These are phyloP conservation scores for Xylariomycetidae sp. DNA, from an alignment of 2,329 filamentous ascomycete species.

Conservation along the genomic window DNA sequence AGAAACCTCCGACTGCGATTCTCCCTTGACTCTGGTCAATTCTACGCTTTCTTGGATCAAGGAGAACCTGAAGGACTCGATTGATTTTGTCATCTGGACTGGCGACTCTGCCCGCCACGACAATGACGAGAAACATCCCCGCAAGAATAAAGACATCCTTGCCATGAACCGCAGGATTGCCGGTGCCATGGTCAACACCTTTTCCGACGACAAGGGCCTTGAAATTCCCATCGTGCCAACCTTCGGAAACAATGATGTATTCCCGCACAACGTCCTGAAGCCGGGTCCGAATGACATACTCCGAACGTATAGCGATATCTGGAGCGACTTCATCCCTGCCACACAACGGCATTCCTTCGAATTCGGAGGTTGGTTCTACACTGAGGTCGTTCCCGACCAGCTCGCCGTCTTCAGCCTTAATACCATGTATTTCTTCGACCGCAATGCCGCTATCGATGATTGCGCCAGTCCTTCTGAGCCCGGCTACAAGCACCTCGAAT, in stretches of 20 bases:
- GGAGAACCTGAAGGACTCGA: conserved; percentile 65
- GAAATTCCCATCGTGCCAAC: conserved; percentile 79
- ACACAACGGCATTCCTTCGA: conserved; percentile 86
- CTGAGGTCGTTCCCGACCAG: conserved; percentile 81
- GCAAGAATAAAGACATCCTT: conserved; percentile 69
- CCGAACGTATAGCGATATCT: conserved; percentile 68
- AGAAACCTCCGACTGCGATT: conserved; percentile 83
- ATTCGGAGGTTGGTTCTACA: conserved; percentile 89
- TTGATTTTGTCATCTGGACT: conserved; percentile 92
- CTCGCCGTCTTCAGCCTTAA: conserved; percentile 92
- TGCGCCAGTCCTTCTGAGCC: conserved; percentile 75
- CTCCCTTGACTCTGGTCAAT: conserved; percentile 72
- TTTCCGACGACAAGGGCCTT: conserved; percentile 56
- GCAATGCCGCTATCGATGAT: conserved; percentile 89
- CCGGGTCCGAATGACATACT: conserved; percentile 86
- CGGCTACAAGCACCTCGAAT: conserved; percentile 92
- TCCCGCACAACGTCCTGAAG: conserved; percentile 90
- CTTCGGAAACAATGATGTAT: conserved; percentile 94
- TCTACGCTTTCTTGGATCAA: conserved; percentile 87
- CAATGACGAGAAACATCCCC: conserved; percentile 74
- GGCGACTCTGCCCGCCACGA: conserved; percentile 88
- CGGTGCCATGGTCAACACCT: conserved; percentile 68
- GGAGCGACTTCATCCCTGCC: conserved; percentile 84
- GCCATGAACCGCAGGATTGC: conserved; percentile 70
- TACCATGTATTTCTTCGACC: conserved; percentile 91